Conservation (phyloP, 2,329 filamentous ascomycete genomes). For the Apiospora saccharicola region DNA sequence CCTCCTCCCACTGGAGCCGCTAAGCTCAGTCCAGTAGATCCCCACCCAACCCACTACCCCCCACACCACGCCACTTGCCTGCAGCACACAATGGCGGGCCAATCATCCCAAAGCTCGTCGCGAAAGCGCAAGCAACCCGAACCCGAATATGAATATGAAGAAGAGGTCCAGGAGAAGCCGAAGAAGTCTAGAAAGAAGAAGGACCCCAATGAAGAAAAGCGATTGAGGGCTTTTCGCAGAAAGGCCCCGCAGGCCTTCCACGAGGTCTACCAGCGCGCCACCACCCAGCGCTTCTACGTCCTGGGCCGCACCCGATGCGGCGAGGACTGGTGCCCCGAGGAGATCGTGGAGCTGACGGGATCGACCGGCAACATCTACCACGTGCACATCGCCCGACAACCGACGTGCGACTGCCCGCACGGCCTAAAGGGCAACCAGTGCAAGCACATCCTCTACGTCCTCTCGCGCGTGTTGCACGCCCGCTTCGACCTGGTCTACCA, state of each 20-base stretch:
- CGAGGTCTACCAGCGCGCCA: constrained; percentile 22
- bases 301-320: constrained; percentile 49
- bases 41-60: neutral
- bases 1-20: neutral
- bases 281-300: constrained; percentile 50
- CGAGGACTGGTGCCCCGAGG: constrained; percentile 50
- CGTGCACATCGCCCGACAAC: constrained; percentile 58
- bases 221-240: constrained; percentile 24
- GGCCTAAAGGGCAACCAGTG: constrained; percentile 62
- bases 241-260: constrained; percentile 17
- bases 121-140: constrained; percentile 18
- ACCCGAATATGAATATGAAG: neutral
- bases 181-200: constrained; percentile 23
- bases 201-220: constrained; percentile 28
- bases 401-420: constrained; percentile 65
- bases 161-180: constrained; percentile 13
- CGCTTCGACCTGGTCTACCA: constrained; percentile 66
- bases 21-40: neutral
- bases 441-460: constrained; percentile 71
- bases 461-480: constrained; percentile 66
- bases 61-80: neutral
- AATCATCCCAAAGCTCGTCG: constrained; percentile 3
- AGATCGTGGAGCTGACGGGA: constrained; percentile 66
- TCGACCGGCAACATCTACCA: constrained; percentile 72
- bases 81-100: neutral